Evolutionary conservation across 768 basidiomycete genomes (phyloP).

Genomic region (Tubosaeta sp.): DNA sequence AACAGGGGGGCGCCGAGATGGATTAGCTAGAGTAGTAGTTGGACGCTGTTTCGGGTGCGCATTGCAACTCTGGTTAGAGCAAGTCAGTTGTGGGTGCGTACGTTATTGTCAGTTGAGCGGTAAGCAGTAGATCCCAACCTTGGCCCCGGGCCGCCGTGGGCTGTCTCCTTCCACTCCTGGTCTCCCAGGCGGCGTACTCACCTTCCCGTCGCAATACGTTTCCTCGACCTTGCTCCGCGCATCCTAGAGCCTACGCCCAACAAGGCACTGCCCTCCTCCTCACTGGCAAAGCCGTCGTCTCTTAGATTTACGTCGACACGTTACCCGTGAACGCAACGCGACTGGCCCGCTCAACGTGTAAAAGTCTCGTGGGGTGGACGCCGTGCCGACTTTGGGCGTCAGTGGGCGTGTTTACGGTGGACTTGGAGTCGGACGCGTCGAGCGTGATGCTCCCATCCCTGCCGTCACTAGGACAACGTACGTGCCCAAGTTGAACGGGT

Average conservation of each 20-base stretch:
- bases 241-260: constrained; percentile 83
- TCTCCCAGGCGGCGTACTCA: constrained; percentile 77
- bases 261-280: constrained; percentile 85
- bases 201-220: constrained; percentile 96
- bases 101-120: too few species aligned
- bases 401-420: constrained; percentile 93
- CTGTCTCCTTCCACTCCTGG: constrained; percentile 84
- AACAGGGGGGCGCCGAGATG: too few species aligned
- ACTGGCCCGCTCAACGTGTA: constrained; percentile 76
- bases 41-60: too few species aligned
- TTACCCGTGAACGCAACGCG: constrained; percentile 60
- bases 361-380: constrained; percentile 71
- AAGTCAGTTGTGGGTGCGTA: too few species aligned
- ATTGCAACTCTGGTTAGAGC: too few species aligned
- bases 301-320: constrained; percentile 98
- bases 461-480: constrained; percentile 96
- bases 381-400: constrained; percentile 55
- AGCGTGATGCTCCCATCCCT: constrained; percentile 97
- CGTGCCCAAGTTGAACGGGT: constrained; percentile 90
- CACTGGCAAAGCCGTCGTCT: constrained; percentile 92
- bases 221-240: constrained; percentile 96
- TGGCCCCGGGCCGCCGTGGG: too few species aligned
- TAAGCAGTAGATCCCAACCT: too few species aligned
- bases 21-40: too few species aligned
- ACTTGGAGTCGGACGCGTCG: constrained; percentile 92